phyloP scores from a whole-genome alignment of 2,329 filamentous ascomycete genomes.

The Botrytis deweyae region DNA sequence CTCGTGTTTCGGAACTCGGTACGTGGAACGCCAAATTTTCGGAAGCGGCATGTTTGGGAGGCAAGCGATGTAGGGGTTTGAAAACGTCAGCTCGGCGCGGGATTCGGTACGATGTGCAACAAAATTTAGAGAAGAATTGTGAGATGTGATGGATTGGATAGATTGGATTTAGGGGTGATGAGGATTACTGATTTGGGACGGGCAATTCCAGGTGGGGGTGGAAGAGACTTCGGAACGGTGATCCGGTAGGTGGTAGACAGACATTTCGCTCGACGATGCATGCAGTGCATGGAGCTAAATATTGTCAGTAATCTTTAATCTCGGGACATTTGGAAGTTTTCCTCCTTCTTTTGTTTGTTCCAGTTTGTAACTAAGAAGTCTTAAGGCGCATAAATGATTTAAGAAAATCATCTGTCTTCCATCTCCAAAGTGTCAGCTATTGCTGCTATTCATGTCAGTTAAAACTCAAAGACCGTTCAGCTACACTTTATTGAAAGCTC shows the following conservation, averaged over 20 bases:
- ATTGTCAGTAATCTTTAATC: neutral
- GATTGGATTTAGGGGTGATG: neutral
- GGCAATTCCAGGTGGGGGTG: neutral
- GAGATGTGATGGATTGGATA: neutral
- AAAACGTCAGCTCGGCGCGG: slow-evolving; percentile 4
- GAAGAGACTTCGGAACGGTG: neutral
- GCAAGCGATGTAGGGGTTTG: neutral
- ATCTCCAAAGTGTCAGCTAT: neutral
- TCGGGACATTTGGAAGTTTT: neutral
- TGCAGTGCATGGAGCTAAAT: neutral
- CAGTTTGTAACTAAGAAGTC: too few species aligned
- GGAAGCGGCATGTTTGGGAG: neutral
- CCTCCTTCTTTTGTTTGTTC: neutral
- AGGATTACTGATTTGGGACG: neutral
- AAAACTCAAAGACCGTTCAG: neutral
- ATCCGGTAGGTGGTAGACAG: neutral
- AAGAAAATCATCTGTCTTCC: neutral
- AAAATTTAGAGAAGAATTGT: neutral
- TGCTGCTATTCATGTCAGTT: neutral
- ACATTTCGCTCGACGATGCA: neutral
- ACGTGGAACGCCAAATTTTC: neutral
- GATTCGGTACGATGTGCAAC: slow-evolving; percentile 15
- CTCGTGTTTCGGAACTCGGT: neutral
- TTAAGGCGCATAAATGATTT: neutral
- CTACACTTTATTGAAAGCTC: too few species aligned